Conservation (phyloP, 495 filamentous ascomycete genomes). For the Echria macrotheca region DNA sequence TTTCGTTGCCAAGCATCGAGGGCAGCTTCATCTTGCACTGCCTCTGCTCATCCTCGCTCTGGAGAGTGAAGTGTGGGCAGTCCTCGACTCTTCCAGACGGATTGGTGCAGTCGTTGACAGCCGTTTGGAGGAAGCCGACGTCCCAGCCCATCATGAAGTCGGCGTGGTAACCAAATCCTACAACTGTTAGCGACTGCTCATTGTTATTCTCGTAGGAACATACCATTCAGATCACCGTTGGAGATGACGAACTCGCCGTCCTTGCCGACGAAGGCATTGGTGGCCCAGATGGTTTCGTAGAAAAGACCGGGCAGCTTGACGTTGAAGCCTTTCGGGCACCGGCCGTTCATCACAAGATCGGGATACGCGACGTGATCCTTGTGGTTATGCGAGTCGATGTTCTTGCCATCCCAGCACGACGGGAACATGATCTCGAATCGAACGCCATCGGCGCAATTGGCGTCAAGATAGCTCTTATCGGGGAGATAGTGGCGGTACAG, state of each 20-base stretch:
- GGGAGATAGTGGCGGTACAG: conserved; percentile 78
- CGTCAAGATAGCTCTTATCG: conserved; percentile 69
- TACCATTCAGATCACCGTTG: conserved; percentile 75
- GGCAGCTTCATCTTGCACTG: conserved; percentile 34
- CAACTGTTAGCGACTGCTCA: neutral
- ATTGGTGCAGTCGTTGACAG: conserved; percentile 54
- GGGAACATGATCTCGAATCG: conserved; percentile 86
- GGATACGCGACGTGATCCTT: conserved; percentile 75
- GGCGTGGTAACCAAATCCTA: conserved; percentile 74
- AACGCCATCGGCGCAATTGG: conserved; percentile 68
- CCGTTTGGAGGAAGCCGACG: conserved; percentile 50
- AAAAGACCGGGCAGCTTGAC: conserved; percentile 68
- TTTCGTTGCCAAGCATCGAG: conserved; percentile 26
- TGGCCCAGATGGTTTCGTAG: conserved; percentile 85
- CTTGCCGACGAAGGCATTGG: conserved; percentile 58
- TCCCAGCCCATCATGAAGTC: conserved; percentile 88
- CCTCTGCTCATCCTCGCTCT: conserved; percentile 29
- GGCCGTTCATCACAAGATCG: conserved; percentile 63
- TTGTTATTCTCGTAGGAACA: too few relatives aligned
- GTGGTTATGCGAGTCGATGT: conserved; percentile 56
- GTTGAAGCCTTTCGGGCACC: conserved; percentile 69
- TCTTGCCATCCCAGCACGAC: conserved; percentile 81
- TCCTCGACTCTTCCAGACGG: conserved; percentile 44
- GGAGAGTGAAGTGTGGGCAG: conserved; percentile 52
- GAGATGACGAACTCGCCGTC: conserved; percentile 72